Base-by-base conservation (phyloP, 2,329 filamentous ascomycete genomes). In the Alternaria alternata region DNA sequence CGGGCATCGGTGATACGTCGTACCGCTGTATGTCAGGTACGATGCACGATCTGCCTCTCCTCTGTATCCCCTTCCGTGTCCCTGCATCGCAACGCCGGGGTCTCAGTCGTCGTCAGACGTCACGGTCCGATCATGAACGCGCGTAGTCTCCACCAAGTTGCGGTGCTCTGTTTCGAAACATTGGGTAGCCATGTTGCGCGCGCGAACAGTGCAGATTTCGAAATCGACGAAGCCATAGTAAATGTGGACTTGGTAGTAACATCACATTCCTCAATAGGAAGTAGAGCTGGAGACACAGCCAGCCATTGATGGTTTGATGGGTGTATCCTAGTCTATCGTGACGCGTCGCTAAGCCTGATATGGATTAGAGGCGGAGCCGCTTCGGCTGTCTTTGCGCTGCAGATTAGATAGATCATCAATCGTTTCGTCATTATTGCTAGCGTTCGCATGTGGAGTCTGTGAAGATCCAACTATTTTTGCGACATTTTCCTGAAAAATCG, bases 81-180 rank as follows among this genome's bases (percentile, higher is more conserved):
- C 39, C 24, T 47, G 32, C 46, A 39, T 6, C 9, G n/a, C 26
- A 47, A 41, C 18, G 32, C 32, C 52, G 46, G 46, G 39, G 46
- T 34, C 26, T 56, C 52, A 51, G 52, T 56, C 38, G 38, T 36
- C 18, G 34, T 59, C 46, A 47, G 44, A 60, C 57, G 53, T 60
- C 52, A 60, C 57, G 53, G 47, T 30, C 57, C 53, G 46, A 57
- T 39, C 38, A 42, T 22, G 47, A 51, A 60, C 57, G 57, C 57
- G 57, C 57, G 57, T 56, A 51, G 28, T 34, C 39, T 49, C 53
- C 57, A 46, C 52, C 34, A 16, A 42, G 32, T 38, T 36, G 46
- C 30, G 12, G 12, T 36, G 5, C 14, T 36, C 20, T 36, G 30
- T 49, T 49, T 38, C 46, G 46, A 49, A 49, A 49, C 46, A 7